phyloP scores from a whole-genome alignment of 2,329 filamentous ascomycete genomes.

The Dryadomyces quercus-mongolicae region DNA sequence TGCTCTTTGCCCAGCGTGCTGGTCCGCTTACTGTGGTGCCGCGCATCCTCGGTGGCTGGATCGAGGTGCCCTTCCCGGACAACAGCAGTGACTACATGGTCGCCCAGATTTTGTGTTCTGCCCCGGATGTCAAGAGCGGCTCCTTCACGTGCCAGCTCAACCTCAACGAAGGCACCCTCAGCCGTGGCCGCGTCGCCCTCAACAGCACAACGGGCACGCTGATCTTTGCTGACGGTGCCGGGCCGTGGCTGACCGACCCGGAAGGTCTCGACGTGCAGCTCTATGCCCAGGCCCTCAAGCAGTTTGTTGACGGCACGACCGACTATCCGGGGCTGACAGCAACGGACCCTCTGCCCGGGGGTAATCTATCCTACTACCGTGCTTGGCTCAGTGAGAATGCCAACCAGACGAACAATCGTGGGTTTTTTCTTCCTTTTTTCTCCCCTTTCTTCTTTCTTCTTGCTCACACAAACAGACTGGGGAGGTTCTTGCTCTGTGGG shows the following conservation, averaged over 20 bases:
- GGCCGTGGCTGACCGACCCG: neutral
- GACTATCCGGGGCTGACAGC: neutral
- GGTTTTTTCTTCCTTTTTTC: neutral
- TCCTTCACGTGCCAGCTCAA: constrained; percentile 2
- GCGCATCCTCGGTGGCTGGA: constrained; percentile 1
- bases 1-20: neutral
- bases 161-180: constrained; percentile 1
- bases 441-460: neutral
- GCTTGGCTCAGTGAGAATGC: neutral
- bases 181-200: constrained; percentile 1
- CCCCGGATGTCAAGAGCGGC: neutral
- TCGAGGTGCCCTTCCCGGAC: neutral
- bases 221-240: neutral
- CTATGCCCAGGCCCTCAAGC: neutral
- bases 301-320: neutral
- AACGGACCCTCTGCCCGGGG: neutral
- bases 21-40: neutral
- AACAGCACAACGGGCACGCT: neutral
- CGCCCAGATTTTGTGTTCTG: neutral
- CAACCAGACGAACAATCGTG: constrained; percentile 3
- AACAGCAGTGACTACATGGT: neutral
- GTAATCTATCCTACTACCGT: neutral
- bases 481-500: neutral
- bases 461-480: neutral
- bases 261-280: neutral